Percentiles rank a stretch among this genome's conserved stretches.
Evolutionary conservation across 2,329 filamentous ascomycete genomes (phyloP).

Genomic region (Penicillium oxalicum): DNA sequence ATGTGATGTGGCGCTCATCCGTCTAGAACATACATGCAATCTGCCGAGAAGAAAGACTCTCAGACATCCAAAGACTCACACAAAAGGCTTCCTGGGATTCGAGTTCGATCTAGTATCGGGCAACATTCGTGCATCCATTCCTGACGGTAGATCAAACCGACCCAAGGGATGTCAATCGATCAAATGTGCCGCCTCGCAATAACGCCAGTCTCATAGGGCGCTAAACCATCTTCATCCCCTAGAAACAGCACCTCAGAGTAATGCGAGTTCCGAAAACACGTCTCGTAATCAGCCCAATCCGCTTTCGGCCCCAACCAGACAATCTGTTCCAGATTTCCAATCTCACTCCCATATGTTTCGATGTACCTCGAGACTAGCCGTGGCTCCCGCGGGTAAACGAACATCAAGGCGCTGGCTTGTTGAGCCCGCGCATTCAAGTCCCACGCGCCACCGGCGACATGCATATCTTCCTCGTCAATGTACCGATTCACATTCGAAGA

Average conservation of each 20-base stretch:
- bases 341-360: constrained; percentile 13
- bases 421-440: constrained; percentile 39
- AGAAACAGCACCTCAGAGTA: constrained; percentile 16
- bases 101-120: neutral
- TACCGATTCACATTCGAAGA: constrained; percentile 41
- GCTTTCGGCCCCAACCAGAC: constrained; percentile 27
- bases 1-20: constrained; percentile 20
- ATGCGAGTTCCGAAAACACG: constrained; percentile 18
- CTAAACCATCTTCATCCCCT: constrained; percentile 18
- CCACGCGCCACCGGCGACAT: constrained; percentile 42
- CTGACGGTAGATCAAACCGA: too few species aligned
- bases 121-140: too few species aligned
- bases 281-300: constrained; percentile 29
- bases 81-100: too few species aligned
- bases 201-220: constrained; percentile 22
- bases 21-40: neutral
- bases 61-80: too few species aligned
- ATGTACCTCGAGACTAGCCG: constrained; percentile 44
- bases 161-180: too few species aligned
- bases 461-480: constrained; percentile 38
- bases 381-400: constrained; percentile 50
- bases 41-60: too few species aligned
- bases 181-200: constrained; percentile 10
- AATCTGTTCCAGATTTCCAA: constrained; percentile 16
- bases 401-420: constrained; percentile 45